phyloP scores from a whole-genome alignment of 2,329 filamentous ascomycete species.

The Cladosporium sp. region DNA sequence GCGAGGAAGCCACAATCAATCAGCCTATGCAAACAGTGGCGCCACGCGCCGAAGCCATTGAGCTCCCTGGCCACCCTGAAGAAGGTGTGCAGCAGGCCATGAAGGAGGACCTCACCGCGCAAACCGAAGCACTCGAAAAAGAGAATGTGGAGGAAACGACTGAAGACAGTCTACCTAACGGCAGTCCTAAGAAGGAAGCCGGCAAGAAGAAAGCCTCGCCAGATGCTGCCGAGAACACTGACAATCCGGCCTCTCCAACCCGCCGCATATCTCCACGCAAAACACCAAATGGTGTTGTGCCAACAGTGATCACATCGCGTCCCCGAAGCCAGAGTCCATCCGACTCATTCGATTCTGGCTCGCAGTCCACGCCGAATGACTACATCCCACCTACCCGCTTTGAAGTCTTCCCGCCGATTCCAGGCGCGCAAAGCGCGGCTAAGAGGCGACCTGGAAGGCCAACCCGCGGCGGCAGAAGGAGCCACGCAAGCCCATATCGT shows the following conservation, averaged over 20 bases:
- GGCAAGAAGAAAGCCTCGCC: not conserved
- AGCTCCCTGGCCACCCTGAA: slow-evolving; percentile 37
- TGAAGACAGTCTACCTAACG: not conserved
- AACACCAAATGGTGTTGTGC: slow-evolving; percentile 24
- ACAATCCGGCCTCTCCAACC: slow-evolving; percentile 21
- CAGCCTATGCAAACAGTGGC: slow-evolving; percentile 71
- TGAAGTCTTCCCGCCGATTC: slow-evolving; percentile 69
- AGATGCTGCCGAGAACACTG: not conserved
- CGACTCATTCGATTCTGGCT: slow-evolving; percentile 20
- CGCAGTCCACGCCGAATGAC: slow-evolving; percentile 27
- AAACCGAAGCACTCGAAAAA: slow-evolving; percentile 14
- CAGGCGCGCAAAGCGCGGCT: slow-evolving; percentile 36
- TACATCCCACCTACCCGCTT: slow-evolving; percentile 66
- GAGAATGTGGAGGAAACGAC: slow-evolving; percentile 6
- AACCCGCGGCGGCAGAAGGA: slow-evolving; percentile 22
- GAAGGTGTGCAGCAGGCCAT: slow-evolving; percentile 39
- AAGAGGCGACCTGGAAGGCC: slow-evolving; percentile 31
- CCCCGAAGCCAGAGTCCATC: slow-evolving; percentile 13
- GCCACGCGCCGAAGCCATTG: slow-evolving; percentile 68
- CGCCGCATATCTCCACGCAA: slow-evolving; percentile 28
- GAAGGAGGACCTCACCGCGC: not conserved
- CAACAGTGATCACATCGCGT: not conserved
- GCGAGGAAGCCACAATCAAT: slow-evolving; percentile 30
- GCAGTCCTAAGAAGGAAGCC: not conserved
- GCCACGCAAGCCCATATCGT: slow-evolving; percentile 21